Evolutionary conservation across 352 stramenopile genomes (phyloP).

Genomic region (Plasmopara muralis): DNA sequence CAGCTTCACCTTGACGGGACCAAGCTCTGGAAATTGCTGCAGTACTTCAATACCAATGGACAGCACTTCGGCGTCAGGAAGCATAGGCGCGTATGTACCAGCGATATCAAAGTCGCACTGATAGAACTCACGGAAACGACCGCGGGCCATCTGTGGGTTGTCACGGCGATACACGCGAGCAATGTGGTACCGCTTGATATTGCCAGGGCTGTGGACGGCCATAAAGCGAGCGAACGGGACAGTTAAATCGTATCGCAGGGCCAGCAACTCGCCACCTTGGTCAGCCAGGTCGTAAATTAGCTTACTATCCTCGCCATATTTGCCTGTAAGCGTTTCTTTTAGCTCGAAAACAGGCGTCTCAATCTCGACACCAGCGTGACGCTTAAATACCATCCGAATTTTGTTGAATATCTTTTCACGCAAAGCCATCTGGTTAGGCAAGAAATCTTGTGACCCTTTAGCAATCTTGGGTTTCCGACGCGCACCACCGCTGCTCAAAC

Average conservation of each 20-base stretch:
- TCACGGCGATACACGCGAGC: conserved; percentile 96
- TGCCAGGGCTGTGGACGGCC: conserved; percentile 94
- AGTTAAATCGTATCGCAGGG: conserved; percentile 96
- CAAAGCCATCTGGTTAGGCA: conserved; percentile 95
- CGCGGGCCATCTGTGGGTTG: conserved; percentile 91
- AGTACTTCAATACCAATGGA: conserved; percentile 91
- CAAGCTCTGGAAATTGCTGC: conserved; percentile 80
- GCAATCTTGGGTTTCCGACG: conserved; percentile 84
- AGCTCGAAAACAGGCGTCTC: conserved; percentile 98
- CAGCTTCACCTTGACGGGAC: conserved; percentile 95
- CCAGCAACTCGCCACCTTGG: conserved; percentile 94
- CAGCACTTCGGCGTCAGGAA: conserved; percentile 95
- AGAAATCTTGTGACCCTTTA: conserved; percentile 94
- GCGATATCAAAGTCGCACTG: conserved; percentile 99
- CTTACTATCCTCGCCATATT: conserved; percentile 99
- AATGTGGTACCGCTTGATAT: conserved; percentile 99
- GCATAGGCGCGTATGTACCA: conserved; percentile 92
- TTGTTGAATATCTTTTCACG: conserved; percentile 95
- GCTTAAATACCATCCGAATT: conserved; percentile 97
- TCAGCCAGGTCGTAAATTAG: conserved; percentile 99
- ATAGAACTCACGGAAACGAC: conserved; percentile 98
- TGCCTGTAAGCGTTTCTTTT: conserved; percentile 97
- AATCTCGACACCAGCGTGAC: conserved; percentile 97
- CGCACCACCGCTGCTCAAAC: conserved; percentile 58
- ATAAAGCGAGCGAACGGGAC: conserved; percentile 98